These are phyloP conservation scores for Moniliophthora roreri DNA, from an alignment of 1,284 basidiomycete genomes.

Conservation along the genomic window DNA sequence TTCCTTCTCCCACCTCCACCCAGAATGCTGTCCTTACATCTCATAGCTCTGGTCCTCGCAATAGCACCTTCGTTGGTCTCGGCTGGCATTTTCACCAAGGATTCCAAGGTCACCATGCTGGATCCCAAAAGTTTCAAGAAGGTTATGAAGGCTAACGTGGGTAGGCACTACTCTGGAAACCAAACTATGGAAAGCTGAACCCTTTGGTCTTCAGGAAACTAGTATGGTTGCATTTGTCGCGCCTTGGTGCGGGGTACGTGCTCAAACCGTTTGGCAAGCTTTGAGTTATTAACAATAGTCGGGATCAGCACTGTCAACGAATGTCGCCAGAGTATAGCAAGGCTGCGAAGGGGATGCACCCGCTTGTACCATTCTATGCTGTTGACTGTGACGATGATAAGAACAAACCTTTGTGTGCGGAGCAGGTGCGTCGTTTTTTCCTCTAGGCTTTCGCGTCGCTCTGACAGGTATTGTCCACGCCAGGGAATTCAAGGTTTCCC, in stretches of 20 bases:
- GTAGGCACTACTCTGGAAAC: constrained; percentile 26
- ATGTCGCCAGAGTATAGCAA: constrained; percentile 86
- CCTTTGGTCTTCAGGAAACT: constrained; percentile 49
- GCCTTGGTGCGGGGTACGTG: constrained; percentile 83
- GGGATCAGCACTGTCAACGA: constrained; percentile 77
- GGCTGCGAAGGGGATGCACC: constrained; percentile 77
- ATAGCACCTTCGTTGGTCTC: constrained; percentile 53
- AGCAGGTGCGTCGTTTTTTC: constrained; percentile 51
- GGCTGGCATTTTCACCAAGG: constrained; percentile 73
- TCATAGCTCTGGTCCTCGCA: constrained; percentile 37
- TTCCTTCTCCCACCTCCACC: no score
- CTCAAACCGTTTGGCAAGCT: background rate
- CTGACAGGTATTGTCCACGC: background rate
- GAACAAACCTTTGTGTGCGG: constrained; percentile 82
- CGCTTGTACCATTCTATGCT: constrained; percentile 86
- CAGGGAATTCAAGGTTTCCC: constrained; percentile 91
- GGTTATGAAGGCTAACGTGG: constrained; percentile 75
- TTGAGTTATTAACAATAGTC: background rate
- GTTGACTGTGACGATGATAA: constrained; percentile 87
- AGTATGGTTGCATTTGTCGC: constrained; percentile 87
- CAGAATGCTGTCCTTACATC: constrained; percentile 13
- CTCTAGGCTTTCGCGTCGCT: constrained; percentile 21
- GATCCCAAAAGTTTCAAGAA: constrained; percentile 73
- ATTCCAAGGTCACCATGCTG: constrained; percentile 73
- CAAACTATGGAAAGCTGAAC: constrained; percentile 1